Evolutionary conservation across 2,329 filamentous ascomycete genomes (phyloP), one percentile per base, ranked within the genome.

Genomic region (Lasiodiplodia theobromae): DNA sequence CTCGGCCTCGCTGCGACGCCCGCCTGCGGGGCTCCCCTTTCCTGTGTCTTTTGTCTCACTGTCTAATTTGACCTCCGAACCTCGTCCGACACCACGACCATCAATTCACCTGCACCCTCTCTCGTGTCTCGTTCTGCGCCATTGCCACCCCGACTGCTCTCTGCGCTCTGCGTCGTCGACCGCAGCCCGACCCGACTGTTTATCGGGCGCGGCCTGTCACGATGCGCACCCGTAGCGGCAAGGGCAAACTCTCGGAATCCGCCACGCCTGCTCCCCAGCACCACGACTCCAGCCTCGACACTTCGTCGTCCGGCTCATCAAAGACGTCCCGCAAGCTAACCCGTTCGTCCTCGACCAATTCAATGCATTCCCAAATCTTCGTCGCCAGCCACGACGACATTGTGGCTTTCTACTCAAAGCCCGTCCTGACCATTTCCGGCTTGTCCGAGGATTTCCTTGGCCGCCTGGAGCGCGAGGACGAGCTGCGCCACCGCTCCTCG

Each of bases 301-400:
- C 25, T 11, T 67, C 65, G 31, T 57, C 65, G 14, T 58, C 66
- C 16, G 21, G 31, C 21, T 68, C 66, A 21, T 63, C 66, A 37
- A 62, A 47, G 72, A 70, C 21, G 51, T 75, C 44, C 73, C 75
- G n/a, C 73, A 60, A 62, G 25, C 56, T 68, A 34, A 79, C 78
- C 51, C 75, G 78, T 21, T 77, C 77, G 47, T 75, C 75, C 47
- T 79, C 77, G n/a, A 77, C 75, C 62, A 73, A 77, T 53, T 77
- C 77, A 37, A 77, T 73, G 56, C 75, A 77, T 58, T 72, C 72
- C 21, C 69, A 71, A 44, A 69, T 74, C 25, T 74, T 75, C 62
- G 69, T 69, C 25, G 72, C 72, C 37, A 23, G 7, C 25, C 25
- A 31, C 70, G 71, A 25, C 66, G 44, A 21, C 44, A 71, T 79